Conservation (phyloP, 164 flowering plant genomes). For the Stephania japonica region DNA sequence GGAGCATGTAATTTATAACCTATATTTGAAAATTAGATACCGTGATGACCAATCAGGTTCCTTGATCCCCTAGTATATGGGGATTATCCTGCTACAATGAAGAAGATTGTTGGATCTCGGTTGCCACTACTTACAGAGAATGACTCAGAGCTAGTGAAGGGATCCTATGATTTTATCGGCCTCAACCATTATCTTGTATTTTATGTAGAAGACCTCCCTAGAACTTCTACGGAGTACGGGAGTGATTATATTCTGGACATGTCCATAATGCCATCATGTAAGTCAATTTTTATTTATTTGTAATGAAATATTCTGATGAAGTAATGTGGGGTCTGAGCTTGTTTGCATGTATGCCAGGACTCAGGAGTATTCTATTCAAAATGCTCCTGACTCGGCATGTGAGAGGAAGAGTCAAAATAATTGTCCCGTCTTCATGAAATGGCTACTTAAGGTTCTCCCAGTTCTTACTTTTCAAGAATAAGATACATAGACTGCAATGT, state of each 20-base stretch:
- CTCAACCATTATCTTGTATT: constrained; percentile 12
- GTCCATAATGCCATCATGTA: constrained; percentile 2
- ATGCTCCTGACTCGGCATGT: background rate
- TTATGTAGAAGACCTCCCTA: constrained; percentile 5
- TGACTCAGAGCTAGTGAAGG: constrained; percentile 11
- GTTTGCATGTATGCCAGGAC: too few relatives aligned
- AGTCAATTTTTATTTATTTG: background rate
- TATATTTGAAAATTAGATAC: background rate
- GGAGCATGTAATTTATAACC: background rate
- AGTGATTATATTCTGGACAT: constrained; percentile 12
- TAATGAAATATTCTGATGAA: background rate
- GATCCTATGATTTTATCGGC: constrained; percentile 18
- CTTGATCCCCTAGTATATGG: constrained; percentile 15
- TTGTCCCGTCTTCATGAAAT: background rate
- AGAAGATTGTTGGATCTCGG: constrained; percentile 12
- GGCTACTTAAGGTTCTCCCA: background rate
- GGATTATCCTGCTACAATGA: constrained; percentile 12
- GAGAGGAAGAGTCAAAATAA: background rate
- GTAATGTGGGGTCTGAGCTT: background rate
- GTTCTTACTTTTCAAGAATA: background rate
- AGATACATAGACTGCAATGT: background rate
- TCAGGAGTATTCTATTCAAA: too few relatives aligned
- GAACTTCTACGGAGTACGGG: background rate
- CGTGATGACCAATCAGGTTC: background rate
- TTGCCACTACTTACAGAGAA: constrained; percentile 13